Conservation (phyloP, 345 rosid species). For the Citrus australasica region DNA sequence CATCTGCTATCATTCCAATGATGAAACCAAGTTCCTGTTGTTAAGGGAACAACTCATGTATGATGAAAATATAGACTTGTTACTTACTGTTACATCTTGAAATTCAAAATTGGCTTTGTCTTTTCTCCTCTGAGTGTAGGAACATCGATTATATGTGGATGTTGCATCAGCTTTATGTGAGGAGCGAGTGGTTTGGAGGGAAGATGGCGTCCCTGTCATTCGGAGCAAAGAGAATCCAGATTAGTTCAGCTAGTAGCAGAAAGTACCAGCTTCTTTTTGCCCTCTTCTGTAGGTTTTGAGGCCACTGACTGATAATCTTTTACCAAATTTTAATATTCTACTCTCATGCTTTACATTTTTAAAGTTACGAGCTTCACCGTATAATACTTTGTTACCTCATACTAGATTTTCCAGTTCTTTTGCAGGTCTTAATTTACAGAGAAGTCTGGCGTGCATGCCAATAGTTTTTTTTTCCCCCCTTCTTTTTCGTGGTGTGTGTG, state of each 20-base stretch:
- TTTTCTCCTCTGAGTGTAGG: slow-evolving; percentile 34
- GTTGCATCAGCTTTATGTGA: slow-evolving; percentile 64
- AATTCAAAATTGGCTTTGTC: not conserved
- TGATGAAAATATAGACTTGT: not conserved
- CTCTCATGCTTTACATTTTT: not conserved
- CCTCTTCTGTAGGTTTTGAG: not conserved
- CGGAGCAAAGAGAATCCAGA: slow-evolving; percentile 50
- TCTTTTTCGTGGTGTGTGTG: not conserved
- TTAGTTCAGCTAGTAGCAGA: slow-evolving; percentile 28
- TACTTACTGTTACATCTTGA: not conserved
- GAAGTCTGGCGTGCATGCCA: not conserved
- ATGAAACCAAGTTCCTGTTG: not conserved
- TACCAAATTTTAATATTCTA: not conserved
- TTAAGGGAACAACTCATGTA: not conserved
- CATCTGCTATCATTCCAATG: not conserved
- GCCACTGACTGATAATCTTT: not conserved
- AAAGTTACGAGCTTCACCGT: not conserved
- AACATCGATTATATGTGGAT: slow-evolving; percentile 74
- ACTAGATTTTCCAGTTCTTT: not conserved
- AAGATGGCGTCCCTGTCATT: slow-evolving; percentile 81
- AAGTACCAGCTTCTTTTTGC: not conserved
- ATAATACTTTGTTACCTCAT: not conserved
- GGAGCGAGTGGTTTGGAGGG: slow-evolving; percentile 74
- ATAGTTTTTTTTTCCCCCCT: too few relatives aligned
- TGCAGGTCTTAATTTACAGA: not conserved